These are phyloP conservation scores for Phytophthora boehmeriae DNA, from an alignment of 352 stramenopile genomes.

Conservation along the genomic window DNA sequence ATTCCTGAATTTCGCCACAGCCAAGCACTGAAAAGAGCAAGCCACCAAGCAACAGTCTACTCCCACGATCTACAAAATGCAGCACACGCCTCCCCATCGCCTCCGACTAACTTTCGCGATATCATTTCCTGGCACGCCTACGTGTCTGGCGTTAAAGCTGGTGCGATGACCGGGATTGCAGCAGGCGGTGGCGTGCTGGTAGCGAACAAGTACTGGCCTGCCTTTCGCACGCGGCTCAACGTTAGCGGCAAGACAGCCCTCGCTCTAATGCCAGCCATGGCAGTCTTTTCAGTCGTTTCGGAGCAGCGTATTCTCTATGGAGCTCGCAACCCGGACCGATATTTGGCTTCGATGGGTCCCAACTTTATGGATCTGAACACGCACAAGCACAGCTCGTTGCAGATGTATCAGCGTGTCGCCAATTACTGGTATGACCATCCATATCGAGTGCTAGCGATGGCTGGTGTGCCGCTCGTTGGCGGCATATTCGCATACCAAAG, in stretches of 20 bases:
- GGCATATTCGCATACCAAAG: slow-evolving; percentile 62
- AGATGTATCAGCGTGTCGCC: slow-evolving; percentile 50
- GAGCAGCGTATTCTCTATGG: slow-evolving; percentile 52
- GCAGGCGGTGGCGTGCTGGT: slow-evolving; percentile 34
- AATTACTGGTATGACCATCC: slow-evolving; percentile 77
- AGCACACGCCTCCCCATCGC: neutral
- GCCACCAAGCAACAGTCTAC: neutral
- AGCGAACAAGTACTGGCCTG: slow-evolving; percentile 53
- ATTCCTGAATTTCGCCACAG: slow-evolving; percentile 12
- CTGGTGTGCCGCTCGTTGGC: slow-evolving; percentile 62
- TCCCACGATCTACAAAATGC: neutral
- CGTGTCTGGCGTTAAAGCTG: slow-evolving; percentile 46
- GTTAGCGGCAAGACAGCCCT: slow-evolving; percentile 71
- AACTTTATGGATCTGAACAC: slow-evolving; percentile 34
- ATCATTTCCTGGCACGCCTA: slow-evolving; percentile 46
- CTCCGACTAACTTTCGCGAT: slow-evolving; percentile 9
- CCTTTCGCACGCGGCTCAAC: slow-evolving; percentile 62
- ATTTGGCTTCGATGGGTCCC: slow-evolving; percentile 54
- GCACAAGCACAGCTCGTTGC: slow-evolving; percentile 33
- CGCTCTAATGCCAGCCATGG: slow-evolving; percentile 52
- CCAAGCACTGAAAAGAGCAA: neutral
- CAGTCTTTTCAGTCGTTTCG: slow-evolving; percentile 55
- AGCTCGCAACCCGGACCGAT: slow-evolving; percentile 66
- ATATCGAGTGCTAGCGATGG: slow-evolving; percentile 49
- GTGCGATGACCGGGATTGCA: slow-evolving; percentile 31